Base-by-base conservation (phyloP, 495 filamentous ascomycete genomes). In the Podospora pseudocomata region DNA sequence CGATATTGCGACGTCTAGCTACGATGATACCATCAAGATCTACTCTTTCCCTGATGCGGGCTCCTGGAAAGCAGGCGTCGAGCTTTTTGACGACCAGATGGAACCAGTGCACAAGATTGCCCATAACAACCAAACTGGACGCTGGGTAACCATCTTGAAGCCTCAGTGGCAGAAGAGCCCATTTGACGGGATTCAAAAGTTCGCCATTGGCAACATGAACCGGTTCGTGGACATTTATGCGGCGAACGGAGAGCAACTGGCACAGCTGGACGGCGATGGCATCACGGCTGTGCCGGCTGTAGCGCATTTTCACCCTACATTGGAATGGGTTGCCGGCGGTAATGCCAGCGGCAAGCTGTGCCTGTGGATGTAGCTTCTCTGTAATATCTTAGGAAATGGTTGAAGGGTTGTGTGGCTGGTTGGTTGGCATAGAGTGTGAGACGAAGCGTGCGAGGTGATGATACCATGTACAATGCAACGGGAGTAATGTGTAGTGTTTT, bases 151-250 rank as follows among this genome's bases (percentile, higher is more conserved):
- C 18, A 97, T 96, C 68, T 83, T 99, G 7, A 92, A 94, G 64
- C 89, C 95, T 4, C 92, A 97, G 71, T 99, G 95, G 95, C 96
- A 98, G 78, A 76, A 83, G 20, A 86, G 85, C 63, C 95, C 95
- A 0, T 81, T 83, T 53, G 90, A 93, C 61, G 87, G 87, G 27
- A 86, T 93, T 5, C 89, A 96, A 65, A 90, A 92, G 60, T 92
- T 98, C 78, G 93, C 88, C 58, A 94, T 99, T 67, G 96, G 92
- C 0, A 98, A 97, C 75, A 98, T 98, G 95, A 97, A 97, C 75
- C 88, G 95, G 20, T 97, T 97, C 70, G 91, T 98, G 3, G 95
- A 99, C 76, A 86, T 99, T 6, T 98, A 90, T 77, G 89, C 88
- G 15, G 80, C 84, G 11, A 82, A 87, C 39, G 95, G 95, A 2